Conservation (phyloP, 768 basidiomycete species). For the Lactarius sanguifluus region DNA sequence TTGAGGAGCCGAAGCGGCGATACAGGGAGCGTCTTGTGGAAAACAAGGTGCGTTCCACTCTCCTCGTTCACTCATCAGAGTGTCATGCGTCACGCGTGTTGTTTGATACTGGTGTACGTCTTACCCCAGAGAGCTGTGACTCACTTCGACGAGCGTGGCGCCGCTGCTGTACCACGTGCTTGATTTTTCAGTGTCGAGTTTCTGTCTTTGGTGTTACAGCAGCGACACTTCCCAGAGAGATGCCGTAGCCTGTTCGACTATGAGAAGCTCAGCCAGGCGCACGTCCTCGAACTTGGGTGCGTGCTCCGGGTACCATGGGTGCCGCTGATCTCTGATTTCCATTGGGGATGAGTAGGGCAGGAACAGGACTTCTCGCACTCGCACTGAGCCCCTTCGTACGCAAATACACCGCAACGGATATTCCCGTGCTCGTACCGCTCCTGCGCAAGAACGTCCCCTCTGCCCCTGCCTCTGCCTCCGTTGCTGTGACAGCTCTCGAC, state of each 20-base stretch:
- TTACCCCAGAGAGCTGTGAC: too few species aligned
- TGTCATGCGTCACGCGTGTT: background rate
- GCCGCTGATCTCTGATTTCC: too few species aligned
- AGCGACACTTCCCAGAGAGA: conserved; percentile 45
- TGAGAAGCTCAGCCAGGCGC: conserved; percentile 43
- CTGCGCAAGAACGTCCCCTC: conserved; percentile 27
- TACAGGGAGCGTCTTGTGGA: conserved; percentile 85
- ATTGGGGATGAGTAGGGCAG: too few species aligned
- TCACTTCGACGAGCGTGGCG: too few species aligned
- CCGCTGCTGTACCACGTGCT: too few species aligned
- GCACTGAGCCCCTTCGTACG: conserved; percentile 23
- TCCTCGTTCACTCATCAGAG: too few species aligned
- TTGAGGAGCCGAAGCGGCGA: conserved; percentile 73
- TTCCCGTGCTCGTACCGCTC: conserved; percentile 25
- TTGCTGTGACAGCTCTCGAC: conserved; percentile 19
- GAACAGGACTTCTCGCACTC: conserved; percentile 29
- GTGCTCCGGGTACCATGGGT: conserved; percentile 18
- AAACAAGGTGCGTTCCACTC: conserved; percentile 57
- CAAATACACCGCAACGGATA: conserved; percentile 27
- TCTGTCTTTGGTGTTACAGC: conserved; percentile 57
- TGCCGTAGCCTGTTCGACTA: conserved; percentile 44
- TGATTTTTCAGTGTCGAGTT: conserved; percentile 60
- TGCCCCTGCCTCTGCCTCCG: background rate
- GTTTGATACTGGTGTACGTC: too few species aligned
- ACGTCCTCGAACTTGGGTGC: conserved; percentile 76